Base-by-base conservation (phyloP, 2,329 filamentous ascomycete genomes). In the Cladophialophora chaetospira region DNA sequence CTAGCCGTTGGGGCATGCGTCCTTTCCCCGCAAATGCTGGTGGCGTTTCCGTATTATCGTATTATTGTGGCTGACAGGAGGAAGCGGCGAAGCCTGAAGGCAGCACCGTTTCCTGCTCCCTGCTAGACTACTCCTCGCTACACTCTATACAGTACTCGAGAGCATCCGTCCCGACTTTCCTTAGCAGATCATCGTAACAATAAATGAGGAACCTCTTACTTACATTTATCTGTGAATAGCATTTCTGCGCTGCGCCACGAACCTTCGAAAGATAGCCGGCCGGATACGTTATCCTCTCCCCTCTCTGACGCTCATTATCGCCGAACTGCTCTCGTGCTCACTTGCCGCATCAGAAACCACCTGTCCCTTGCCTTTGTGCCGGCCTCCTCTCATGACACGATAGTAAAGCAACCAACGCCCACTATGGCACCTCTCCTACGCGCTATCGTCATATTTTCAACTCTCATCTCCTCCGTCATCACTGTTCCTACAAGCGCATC, bases 361-460 rank as follows among this genome's bases (percentile, higher is more conserved):
- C 53, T 29, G 35, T 15, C 5, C n/a, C 17, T 36, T 35, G 8
- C 53, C 33, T 28, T 46, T 21, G 26, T 10, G 36, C 15, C 36
- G 15, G 15, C n/a, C 33, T 53, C 28, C 23, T 44, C 52, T 38
- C 50, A 54, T 58, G 52, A 33, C 35, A 45, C 49, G 21, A 55
- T 54, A 60, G 31, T 19, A 43, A n/a, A 29, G 11, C 28, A 19
- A 10, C 23, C 13, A 26, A 8, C 26, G 28, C 40, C 61, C 55
- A 28, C n/a, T 44, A 61, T 61, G 58, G 58, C 58, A 29, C 47
- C 47, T 31, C 35, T 48, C 40, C 40, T 63, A 26, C 56, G 51
- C 44, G 29, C 47, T 52, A 13, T 61, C 43, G 46, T 62, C 26
- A 23, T 63, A 15, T 50, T 52, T 9, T 49, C 54, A 28, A 49